Conservation (phyloP, 2,329 filamentous ascomycete genomes). For the Epichloe brachyelytri region DNA sequence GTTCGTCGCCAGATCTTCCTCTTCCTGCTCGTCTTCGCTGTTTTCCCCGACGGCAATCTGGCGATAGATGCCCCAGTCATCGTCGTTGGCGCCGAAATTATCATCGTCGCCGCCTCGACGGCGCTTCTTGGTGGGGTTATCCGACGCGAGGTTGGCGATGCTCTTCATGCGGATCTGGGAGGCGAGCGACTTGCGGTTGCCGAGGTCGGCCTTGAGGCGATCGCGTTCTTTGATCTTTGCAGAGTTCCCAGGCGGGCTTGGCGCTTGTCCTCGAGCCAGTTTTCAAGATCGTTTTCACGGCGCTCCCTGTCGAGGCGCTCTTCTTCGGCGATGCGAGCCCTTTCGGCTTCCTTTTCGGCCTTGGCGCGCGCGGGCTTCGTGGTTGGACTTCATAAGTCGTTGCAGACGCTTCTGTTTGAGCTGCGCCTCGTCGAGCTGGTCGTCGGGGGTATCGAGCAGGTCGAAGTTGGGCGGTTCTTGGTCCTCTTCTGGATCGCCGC, state of each 20-base stretch:
- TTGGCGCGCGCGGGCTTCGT: conserved; percentile 89
- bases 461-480: conserved; percentile 76
- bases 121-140: conserved; percentile 73
- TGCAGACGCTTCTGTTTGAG: conserved; percentile 91
- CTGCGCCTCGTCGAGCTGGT: conserved; percentile 81
- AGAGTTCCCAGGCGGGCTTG: conserved; percentile 57
- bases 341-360: conserved; percentile 88
- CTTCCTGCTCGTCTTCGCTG: conserved; percentile 82
- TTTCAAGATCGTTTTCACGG: conserved; percentile 70
- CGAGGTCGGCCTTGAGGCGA: conserved; percentile 82
- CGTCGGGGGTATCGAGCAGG: conserved; percentile 78
- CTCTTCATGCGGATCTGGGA: conserved; percentile 98
- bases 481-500: conserved; percentile 67
- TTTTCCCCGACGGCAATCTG: conserved; percentile 74
- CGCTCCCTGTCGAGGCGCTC: conserved; percentile 73
- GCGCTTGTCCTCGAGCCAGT: conserved; percentile 75
- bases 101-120: conserved; percentile 84
- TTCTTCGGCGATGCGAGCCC: conserved; percentile 69
- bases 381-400: conserved; percentile 82
- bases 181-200: conserved; percentile 91
- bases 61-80: conserved; percentile 95
- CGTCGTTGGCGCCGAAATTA: conserved; percentile 91
- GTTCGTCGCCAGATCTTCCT: conserved; percentile 66
- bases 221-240: conserved; percentile 84
- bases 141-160: conserved; percentile 88